A percentile compares a stretch with the other conserved stretches of the same genome.
phyloP scores from a whole-genome alignment of 108 stramenopile species.

The Pseudonitzschia delicatissima region DNA sequence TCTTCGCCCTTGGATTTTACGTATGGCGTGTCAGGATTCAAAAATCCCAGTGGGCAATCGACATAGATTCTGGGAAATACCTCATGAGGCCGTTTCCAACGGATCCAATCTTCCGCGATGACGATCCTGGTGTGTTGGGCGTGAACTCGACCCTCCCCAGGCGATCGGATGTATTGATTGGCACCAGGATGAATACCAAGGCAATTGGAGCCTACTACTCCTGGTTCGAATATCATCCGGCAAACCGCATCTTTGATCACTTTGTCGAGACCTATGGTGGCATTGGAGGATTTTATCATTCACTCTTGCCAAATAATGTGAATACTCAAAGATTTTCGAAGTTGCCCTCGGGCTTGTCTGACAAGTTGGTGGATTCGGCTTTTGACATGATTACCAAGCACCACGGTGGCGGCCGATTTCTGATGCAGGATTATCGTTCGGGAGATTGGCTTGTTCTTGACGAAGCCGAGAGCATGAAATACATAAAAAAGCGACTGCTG shows the following conservation, averaged over 20 bases:
- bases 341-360: conserved; percentile 3
- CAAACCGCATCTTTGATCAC: conserved; percentile 36
- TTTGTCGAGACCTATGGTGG: conserved; percentile 19
- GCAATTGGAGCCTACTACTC: conserved; percentile 42
- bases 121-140: conserved; percentile 6
- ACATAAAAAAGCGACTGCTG: conserved; percentile 16
- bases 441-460: conserved; percentile 48
- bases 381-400: conserved; percentile 1
- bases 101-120: not conserved
- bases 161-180: conserved; percentile 46
- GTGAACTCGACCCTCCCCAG: conserved; percentile 42
- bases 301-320: not conserved
- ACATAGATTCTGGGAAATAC: conserved; percentile 20
- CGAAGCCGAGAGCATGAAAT: conserved; percentile 15
- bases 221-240: conserved; percentile 60
- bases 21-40: not conserved
- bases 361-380: not conserved
- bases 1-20: conserved; percentile 10
- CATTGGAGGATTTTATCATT: conserved; percentile 23
- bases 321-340: not conserved
- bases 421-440: conserved; percentile 48
- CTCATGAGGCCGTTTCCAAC: conserved; percentile 44
- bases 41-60: conserved; percentile 31
- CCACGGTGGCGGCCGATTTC: conserved; percentile 34
- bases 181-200: conserved; percentile 37